Evolutionary conservation across 2,329 filamentous ascomycete genomes (phyloP), one percentile per base, ranked within the genome.

Genomic region (Cercospora berteroae): DNA sequence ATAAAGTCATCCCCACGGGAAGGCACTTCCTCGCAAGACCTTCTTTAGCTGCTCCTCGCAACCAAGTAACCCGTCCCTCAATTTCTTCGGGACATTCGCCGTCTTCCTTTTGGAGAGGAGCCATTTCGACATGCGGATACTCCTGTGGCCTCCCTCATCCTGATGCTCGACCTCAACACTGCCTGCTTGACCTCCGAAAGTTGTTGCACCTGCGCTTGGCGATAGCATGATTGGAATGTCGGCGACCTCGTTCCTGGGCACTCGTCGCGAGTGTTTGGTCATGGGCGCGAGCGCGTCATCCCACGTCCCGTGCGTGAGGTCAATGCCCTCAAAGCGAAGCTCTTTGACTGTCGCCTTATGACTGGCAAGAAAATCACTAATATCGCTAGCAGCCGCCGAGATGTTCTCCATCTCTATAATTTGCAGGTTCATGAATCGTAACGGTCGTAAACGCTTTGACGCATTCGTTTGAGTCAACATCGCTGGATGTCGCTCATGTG

Each of bases 281-380:
- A 96, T 81, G 1, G 91, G 90, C 44, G 88, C 87, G n/a, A 96
- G 85, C 0, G 92, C 92, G 31, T 93, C 89, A 67, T 95, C 90
- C 92, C 92, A 96, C 66, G 84, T 89, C 29, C 90, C 92, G 68
- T 86, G 85, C 60, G 88, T 84, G 52, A 96, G 84, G 31, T 86
- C 83, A 18, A 94, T 88, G 69, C 91, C 89, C 76, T 93, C 89
- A 77, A 96, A 93, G 77, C 93, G 89, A 75, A 94, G 92, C 75
- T 94, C 90, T 70, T 86, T 84, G 56, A 96, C 86, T 0, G 88
- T 89, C 64, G 83, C 81, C 31, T 87, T 85, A 79, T 96, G 92
- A 12, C 83, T 81, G 60, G 83, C 80, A 67, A 95, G 88, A 69
- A 96, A 87, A 13, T 84, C 83, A 52, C 87, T 85, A 67, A 96